A percentile compares a stretch with the other conserved stretches of the same genome.
phyloP scores from a whole-genome alignment of 2,329 filamentous ascomycete species.

The Rutstroemia sp. region DNA sequence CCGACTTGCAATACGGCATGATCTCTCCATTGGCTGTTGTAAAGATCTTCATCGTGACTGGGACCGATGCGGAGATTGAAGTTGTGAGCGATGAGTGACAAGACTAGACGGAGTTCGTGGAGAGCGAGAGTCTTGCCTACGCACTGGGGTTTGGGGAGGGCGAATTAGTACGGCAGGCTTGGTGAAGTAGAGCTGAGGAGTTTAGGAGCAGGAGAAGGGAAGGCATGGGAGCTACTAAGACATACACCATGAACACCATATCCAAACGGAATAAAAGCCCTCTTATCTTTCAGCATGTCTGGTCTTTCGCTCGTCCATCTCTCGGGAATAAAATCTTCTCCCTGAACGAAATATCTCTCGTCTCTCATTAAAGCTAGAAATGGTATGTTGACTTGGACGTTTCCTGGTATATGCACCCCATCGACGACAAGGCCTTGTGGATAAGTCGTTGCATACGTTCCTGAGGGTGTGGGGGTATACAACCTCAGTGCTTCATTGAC shows the following conservation, averaged over 20 bases:
- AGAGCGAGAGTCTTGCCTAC: slow-evolving; percentile 16
- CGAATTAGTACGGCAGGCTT: neutral
- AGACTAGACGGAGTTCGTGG: slow-evolving; percentile 12
- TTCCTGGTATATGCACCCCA: slow-evolving; percentile 9
- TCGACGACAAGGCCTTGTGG: slow-evolving; percentile 9
- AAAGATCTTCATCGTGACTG: slow-evolving; percentile 10
- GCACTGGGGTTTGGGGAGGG: neutral
- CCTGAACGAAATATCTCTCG: slow-evolving; percentile 13
- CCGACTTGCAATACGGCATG: slow-evolving; percentile 10
- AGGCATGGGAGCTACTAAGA: neutral
- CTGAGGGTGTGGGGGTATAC: slow-evolving; percentile 11
- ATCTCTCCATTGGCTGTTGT: slow-evolving; percentile 11
- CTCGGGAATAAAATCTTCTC: slow-evolving; percentile 13
- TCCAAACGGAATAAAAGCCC: slow-evolving; percentile 16
- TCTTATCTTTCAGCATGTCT: slow-evolving; percentile 10
- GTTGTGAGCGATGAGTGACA: slow-evolving; percentile 9
- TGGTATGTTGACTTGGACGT: slow-evolving; percentile 11
- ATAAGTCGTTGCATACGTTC: slow-evolving; percentile 9
- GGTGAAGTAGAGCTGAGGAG: neutral
- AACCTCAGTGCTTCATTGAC: slow-evolving; percentile 14
- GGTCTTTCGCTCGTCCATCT: slow-evolving; percentile 12
- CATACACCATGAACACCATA: slow-evolving; percentile 13
- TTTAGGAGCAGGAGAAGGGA: too few relatives aligned
- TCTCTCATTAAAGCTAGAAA: slow-evolving; percentile 14
- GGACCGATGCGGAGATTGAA: slow-evolving; percentile 11